phyloP scores from a whole-genome alignment of 2,329 filamentous ascomycete species.

The Lecanosticta acicola region DNA sequence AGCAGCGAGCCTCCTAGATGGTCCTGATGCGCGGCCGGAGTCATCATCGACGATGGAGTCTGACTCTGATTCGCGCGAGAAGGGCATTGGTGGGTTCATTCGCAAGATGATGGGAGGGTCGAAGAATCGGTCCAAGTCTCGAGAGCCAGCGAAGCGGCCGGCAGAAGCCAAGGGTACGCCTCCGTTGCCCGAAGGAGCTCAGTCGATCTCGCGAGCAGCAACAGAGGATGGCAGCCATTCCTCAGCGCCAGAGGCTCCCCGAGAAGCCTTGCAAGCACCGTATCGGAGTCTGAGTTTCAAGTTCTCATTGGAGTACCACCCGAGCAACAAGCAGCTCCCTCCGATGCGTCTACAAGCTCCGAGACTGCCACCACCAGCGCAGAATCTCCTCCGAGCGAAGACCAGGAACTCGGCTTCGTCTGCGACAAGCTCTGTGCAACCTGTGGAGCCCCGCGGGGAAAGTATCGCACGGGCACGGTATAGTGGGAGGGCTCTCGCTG shows the following conservation, averaged over 20 bases:
- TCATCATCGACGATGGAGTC: constrained; percentile 25
- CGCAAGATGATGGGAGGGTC: constrained; percentile 32
- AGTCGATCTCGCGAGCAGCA: constrained; percentile 11
- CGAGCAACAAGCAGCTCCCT: constrained; percentile 50
- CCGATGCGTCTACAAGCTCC: constrained; percentile 61
- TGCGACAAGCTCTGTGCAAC: constrained; percentile 3
- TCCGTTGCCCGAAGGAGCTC: constrained; percentile 6
- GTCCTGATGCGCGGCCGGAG: constrained; percentile 24
- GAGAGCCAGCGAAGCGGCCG: constrained; percentile 13
- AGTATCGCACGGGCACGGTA: constrained; percentile 49
- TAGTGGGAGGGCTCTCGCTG: constrained; percentile 66
- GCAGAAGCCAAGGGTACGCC: constrained; percentile 3
- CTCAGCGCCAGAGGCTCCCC: neutral
- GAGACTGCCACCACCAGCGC: constrained; percentile 64
- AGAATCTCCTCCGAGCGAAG: constrained; percentile 52
- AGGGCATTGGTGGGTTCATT: constrained; percentile 32
- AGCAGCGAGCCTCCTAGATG: constrained; percentile 23
- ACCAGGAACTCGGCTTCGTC: neutral
- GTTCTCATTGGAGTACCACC: constrained; percentile 65
- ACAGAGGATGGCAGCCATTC: constrained; percentile 2
- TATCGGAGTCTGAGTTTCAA: constrained; percentile 63
- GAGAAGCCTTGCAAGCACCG: constrained; percentile 11
- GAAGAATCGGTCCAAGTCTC: constrained; percentile 24
- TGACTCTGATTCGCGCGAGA: constrained; percentile 24
- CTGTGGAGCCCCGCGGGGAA: constrained; percentile 34